A percentile compares a stretch with the other conserved stretches of the same genome.
Evolutionary conservation across 2,329 filamentous ascomycete genomes (phyloP).

Genomic region (Akanthomyces dipterigenus): DNA sequence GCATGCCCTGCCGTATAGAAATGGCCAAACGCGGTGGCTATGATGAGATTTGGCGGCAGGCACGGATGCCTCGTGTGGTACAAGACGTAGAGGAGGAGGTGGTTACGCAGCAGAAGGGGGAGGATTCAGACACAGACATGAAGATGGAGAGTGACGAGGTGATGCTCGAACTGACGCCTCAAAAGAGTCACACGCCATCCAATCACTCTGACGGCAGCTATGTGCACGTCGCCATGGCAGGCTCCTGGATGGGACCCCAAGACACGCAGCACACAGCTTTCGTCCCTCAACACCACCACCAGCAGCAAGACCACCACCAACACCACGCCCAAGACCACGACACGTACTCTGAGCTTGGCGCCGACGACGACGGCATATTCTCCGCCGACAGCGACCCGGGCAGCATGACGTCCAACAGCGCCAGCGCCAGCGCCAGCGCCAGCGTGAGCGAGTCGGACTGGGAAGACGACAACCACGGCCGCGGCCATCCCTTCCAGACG

Average conservation of each 20-base stretch:
- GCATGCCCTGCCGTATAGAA: background rate
- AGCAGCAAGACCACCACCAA: background rate
- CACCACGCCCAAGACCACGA: background rate
- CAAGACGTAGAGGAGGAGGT: background rate
- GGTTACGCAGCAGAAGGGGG: background rate
- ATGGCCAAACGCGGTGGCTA: background rate
- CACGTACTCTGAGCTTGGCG: background rate
- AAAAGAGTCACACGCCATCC: background rate
- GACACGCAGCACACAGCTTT: background rate
- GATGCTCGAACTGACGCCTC: background rate
- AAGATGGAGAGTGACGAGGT: background rate
- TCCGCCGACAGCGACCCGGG: background rate
- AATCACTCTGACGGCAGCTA: constrained; percentile 2
- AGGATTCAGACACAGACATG: background rate
- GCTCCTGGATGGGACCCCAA: background rate
- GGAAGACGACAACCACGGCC: background rate
- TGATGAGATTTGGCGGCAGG: background rate
- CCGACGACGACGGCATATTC: background rate
- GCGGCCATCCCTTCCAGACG: no score
- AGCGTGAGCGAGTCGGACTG: background rate
- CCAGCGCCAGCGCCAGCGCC: background rate
- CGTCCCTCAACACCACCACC: background rate
- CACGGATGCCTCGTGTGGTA: background rate
- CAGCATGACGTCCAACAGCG: constrained; percentile 2
- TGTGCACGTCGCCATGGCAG: background rate